Percentiles rank a stretch among this genome's conserved stretches.
These are phyloP conservation scores for Plasmodium inui DNA, from an alignment of 169 alveolate species.

Conservation along the genomic window DNA sequence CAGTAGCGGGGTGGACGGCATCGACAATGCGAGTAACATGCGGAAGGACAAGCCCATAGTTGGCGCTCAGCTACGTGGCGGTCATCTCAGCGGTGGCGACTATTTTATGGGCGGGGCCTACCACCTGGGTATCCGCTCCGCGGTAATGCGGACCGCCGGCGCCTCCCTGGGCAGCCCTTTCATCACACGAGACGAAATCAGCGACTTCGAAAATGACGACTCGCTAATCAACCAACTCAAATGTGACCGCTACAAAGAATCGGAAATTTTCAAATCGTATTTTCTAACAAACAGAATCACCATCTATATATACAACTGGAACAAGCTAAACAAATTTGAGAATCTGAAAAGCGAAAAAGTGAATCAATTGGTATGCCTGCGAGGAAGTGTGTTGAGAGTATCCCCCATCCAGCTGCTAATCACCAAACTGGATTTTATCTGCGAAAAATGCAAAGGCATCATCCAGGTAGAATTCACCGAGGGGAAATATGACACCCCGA, in stretches of 20 bases:
- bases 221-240: constrained; percentile 22
- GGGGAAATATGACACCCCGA: constrained; percentile 67
- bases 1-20: background rate
- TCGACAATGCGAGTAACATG: background rate
- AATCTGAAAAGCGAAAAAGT: constrained; percentile 60
- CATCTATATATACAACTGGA: constrained; percentile 67
- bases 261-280: constrained; percentile 28
- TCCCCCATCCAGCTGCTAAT: constrained; percentile 65
- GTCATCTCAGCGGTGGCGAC: background rate
- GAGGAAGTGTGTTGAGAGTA: constrained; percentile 72
- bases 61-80: background rate
- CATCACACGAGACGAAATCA: constrained; percentile 33
- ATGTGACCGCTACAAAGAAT: constrained; percentile 36
- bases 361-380: constrained; percentile 45
- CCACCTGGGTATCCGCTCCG: background rate
- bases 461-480: constrained; percentile 45
- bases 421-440: constrained; percentile 42
- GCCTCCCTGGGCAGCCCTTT: background rate
- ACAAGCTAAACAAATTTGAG: constrained; percentile 60
- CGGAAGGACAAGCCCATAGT: background rate
- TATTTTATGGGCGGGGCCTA: background rate
- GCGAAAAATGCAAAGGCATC: constrained; percentile 57
- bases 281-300: constrained; percentile 37
- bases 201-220: background rate
- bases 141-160: background rate